Evolutionary conservation across 345 rosid species (phyloP).

Genomic region (Clausena lansium): DNA sequence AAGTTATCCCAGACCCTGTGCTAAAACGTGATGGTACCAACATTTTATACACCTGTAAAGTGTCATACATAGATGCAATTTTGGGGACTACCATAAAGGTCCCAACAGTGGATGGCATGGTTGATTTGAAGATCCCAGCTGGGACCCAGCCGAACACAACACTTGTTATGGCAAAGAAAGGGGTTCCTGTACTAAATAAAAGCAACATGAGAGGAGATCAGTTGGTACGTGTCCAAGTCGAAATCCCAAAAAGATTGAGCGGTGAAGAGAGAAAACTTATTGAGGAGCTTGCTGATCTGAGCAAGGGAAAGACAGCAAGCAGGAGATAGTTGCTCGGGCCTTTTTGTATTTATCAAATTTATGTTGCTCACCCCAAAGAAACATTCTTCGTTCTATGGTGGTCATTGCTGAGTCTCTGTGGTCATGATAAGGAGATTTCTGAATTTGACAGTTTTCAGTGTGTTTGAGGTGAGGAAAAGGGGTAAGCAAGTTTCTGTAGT

Average conservation of each 20-base stretch:
- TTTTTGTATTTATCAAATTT: not conserved
- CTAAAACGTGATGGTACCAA: constrained; percentile 86
- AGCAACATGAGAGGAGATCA: constrained; percentile 94
- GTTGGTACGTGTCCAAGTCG: constrained; percentile 94
- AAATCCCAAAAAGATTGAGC: constrained; percentile 91
- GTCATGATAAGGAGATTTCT: constrained; percentile 1
- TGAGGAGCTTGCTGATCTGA: constrained; percentile 87
- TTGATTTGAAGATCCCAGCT: constrained; percentile 88
- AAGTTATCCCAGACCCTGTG: constrained; percentile 80
- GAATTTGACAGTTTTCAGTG: constrained; percentile 3
- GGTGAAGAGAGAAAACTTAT: constrained; percentile 80
- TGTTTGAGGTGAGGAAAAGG: not conserved
- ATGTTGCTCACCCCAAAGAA: not conserved
- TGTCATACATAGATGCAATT: constrained; percentile 87
- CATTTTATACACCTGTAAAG: constrained; percentile 82
- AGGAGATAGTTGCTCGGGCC: constrained; percentile 44
- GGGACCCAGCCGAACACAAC: constrained; percentile 97
- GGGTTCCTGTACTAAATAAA: constrained; percentile 86
- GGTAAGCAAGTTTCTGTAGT: constrained; percentile 10
- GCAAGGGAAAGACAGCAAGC: constrained; percentile 78
- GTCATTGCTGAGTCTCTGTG: not conserved
- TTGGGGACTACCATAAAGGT: constrained; percentile 85
- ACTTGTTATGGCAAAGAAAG: constrained; percentile 90
- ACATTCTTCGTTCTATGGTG: not conserved
- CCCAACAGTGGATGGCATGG: constrained; percentile 92